A percentile compares a stretch with the other conserved stretches of the same genome.
phyloP scores from a whole-genome alignment of 345 rosid genomes.

The Syzygium aromaticum region DNA sequence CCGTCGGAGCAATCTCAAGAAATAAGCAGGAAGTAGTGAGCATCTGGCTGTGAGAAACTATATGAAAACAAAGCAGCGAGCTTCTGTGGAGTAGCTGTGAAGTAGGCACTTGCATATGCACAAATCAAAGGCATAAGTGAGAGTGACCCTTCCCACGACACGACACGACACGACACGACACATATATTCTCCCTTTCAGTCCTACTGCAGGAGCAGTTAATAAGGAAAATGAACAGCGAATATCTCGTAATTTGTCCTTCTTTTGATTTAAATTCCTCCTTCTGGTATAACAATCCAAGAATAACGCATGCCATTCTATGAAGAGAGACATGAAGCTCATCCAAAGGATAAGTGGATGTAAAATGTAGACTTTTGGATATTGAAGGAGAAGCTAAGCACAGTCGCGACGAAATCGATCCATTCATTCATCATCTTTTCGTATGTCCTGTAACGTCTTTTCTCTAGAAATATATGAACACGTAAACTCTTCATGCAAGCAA shows the following conservation, averaged over 20 bases:
- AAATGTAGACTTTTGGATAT: background rate
- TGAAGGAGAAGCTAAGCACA: background rate
- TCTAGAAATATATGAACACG: background rate
- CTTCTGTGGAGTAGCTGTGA: background rate
- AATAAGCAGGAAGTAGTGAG: background rate
- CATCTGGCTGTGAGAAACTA: background rate
- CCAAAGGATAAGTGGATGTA: background rate
- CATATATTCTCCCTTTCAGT: background rate
- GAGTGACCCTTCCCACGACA: background rate
- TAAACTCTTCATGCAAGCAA: background rate
- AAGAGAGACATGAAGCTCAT: background rate
- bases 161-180: rapidly evolving
- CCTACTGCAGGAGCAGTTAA: rapidly evolving
- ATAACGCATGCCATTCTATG: background rate
- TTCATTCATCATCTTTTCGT: rapidly evolving
- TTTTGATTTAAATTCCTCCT: background rate
- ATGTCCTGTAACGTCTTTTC: rapidly evolving
- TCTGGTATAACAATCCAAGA: background rate
- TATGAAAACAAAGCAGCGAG: background rate
- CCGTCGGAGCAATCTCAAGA: background rate
- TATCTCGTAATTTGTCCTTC: background rate
- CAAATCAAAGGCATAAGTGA: background rate
- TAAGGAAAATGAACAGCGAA: background rate
- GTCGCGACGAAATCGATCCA: background rate
- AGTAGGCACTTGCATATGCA: background rate